phyloP scores from a whole-genome alignment of 106 monocot species.

The Allium fistulosum region DNA sequence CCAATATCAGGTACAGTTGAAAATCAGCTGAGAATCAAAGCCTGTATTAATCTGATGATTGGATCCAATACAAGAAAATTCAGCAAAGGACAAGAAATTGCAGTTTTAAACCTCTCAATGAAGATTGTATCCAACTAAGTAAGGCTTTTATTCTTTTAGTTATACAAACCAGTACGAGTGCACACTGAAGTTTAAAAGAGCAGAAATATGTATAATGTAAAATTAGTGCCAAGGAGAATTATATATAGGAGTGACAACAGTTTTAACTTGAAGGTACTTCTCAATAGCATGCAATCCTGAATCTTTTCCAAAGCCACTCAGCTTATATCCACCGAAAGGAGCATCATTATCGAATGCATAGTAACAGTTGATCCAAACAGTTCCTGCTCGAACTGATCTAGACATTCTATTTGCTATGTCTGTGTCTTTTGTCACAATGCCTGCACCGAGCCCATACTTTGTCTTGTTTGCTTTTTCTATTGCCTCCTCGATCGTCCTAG shows the following conservation, averaged over 20 bases:
- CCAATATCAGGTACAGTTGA: too few species aligned
- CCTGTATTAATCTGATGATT: too few species aligned
- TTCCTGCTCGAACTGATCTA: constrained; percentile 39
- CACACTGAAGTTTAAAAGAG: too few species aligned
- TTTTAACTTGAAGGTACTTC: constrained; percentile 33
- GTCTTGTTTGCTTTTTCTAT: constrained; percentile 19
- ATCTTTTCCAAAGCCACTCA: constrained; percentile 55
- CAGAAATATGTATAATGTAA: too few species aligned
- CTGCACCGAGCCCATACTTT: constrained; percentile 29
- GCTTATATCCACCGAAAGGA: constrained; percentile 56
- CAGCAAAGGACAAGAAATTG: too few species aligned
- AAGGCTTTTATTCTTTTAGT: too few species aligned
- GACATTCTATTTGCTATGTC: constrained; percentile 45
- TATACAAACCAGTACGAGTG: too few species aligned
- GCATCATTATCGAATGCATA: constrained; percentile 29
- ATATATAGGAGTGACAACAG: constrained; percentile 44
- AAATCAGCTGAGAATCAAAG: too few species aligned
- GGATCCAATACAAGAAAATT: too few species aligned
- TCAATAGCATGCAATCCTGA: constrained; percentile 30
- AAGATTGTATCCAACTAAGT: too few species aligned
- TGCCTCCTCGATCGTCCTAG: constrained; percentile 53
- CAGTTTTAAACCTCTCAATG: too few species aligned
- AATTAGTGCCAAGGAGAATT: constrained; percentile 45
- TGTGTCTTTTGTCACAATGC: constrained; percentile 47
- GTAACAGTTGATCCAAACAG: constrained; percentile 55